Base-by-base conservation (phyloP, 441 rosid genomes). In the Gossypium gossypioides region DNA sequence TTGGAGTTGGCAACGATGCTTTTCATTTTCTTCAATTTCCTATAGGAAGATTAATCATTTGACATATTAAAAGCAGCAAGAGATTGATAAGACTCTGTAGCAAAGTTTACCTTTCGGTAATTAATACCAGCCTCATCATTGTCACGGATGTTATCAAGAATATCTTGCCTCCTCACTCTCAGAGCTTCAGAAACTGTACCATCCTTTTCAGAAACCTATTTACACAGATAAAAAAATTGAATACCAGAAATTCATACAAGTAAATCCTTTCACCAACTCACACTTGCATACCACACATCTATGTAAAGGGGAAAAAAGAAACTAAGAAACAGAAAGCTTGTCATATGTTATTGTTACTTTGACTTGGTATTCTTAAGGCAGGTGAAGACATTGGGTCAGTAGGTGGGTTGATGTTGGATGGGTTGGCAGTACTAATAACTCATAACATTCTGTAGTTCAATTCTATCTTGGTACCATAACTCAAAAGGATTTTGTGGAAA, bases 131-230 rank as follows among this genome's bases (percentile, higher is more conserved):
- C 88, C 81, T 91, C 98, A 78, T 93, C 98, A 73, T 93, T 93
- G 78, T 93, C 98, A 19, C 96, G 91, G 77, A 93, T 90, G 79
- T 93, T 91, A 85, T 93, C 98, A 51, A 93, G 98, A 84, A 91
- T 91, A 48, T 85, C 85, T 90, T 86, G 97, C 69, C 91, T 88
- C 86, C 95, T 88, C 68, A 77, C 84, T 80, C 85, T 85, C 77
- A 91, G 76, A 75, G 86, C 85, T 68, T 89, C 85, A 2, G 85
- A 84, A 61, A 85, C 84, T 56, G 86, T 66, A 74, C 83, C 84
- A 73, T 89, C 91, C 74, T 83, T 86, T 76, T 87, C 91, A 76
- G 84, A 75, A 80, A 81, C 86, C 97, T 89, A 80, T 32, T n/a
- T 13, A 72, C 34, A 68, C n/a, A 16, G 42, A 22, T 15, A 6